Conservation (phyloP, 768 basidiomycete species). For the Psilocybe cubensis region DNA sequence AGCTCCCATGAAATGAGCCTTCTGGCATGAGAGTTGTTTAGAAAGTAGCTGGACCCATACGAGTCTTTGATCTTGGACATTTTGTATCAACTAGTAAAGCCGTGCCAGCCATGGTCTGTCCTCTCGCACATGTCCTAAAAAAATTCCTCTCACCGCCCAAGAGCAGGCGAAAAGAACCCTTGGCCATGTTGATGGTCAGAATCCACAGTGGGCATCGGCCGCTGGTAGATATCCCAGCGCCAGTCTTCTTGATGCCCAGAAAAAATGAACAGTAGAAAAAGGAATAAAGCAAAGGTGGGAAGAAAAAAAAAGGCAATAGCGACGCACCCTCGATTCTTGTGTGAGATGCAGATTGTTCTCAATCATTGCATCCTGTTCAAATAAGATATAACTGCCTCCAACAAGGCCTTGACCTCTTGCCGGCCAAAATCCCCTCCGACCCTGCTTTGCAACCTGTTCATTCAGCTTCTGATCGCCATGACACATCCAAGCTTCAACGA, state of each 20-base stretch:
- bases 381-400: conserved; percentile 87
- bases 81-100: conserved; percentile 89
- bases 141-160: background rate
- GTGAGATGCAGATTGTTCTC: conserved; percentile 53
- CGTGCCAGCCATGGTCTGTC: conserved; percentile 26
- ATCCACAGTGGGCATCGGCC: conserved; percentile 39
- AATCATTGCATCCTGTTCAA: conserved; percentile 64
- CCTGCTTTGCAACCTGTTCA: conserved; percentile 63
- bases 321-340: conserved; percentile 61
- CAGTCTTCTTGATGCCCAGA: conserved; percentile 93
- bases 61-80: conserved; percentile 72
- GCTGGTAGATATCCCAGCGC: conserved; percentile 72
- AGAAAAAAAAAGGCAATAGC: conserved; percentile 10
- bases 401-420: conserved; percentile 72
- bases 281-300: conserved; percentile 5
- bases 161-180: conserved; percentile 12
- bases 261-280: conserved; percentile 7
- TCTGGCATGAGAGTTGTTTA: conserved; percentile 85
- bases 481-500: conserved; percentile 98
- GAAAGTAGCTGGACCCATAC: conserved; percentile 33
- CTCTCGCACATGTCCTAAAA: conserved; percentile 16
- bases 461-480: conserved; percentile 87
- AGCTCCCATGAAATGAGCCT: conserved; percentile 83
- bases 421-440: conserved; percentile 81
- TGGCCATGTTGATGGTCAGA: conserved; percentile 15